Conservation (phyloP, 2,329 filamentous ascomycete species). For the Alternaria arborescens region DNA sequence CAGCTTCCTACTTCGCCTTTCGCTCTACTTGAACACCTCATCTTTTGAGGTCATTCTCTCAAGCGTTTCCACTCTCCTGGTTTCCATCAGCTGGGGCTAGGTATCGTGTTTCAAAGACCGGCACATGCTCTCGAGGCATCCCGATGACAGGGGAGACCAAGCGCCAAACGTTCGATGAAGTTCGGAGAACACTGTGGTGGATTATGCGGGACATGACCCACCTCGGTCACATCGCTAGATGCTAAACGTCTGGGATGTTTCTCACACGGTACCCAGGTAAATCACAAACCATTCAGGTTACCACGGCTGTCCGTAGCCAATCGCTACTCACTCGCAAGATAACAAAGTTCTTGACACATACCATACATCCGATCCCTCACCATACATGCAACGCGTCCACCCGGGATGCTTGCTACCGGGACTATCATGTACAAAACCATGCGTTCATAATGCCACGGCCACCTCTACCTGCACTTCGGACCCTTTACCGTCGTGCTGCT, state of each 20-base stretch:
- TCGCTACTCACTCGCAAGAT: constrained; percentile 4
- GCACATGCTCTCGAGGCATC: neutral
- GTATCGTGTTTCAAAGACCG: constrained; percentile 9
- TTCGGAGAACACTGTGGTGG: constrained; percentile 16
- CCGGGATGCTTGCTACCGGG: constrained; percentile 23
- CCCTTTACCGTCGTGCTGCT: constrained; percentile 4
- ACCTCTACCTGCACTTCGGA: constrained; percentile 8
- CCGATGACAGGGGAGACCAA: constrained; percentile 17
- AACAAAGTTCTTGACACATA: constrained; percentile 24
- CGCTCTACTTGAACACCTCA: neutral
- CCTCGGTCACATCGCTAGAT: constrained; percentile 23
- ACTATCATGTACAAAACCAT: neutral
- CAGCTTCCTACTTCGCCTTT: neutral
- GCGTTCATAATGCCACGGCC: constrained; percentile 25
- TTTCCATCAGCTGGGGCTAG: neutral
- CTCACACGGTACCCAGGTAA: constrained; percentile 23
- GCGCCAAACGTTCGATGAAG: constrained; percentile 2
- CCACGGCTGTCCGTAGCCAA: constrained; percentile 18
- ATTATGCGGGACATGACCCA: constrained; percentile 21
- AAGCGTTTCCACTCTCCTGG: neutral
- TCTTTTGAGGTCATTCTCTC: neutral
- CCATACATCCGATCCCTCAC: constrained; percentile 8
- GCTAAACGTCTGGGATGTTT: constrained; percentile 31
- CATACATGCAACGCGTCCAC: constrained; percentile 16
- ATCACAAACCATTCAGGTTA: constrained; percentile 17